These are phyloP conservation scores for Parasitella parasitica DNA, from an alignment of 371 early-diverging fungal genomes.

Conservation along the genomic window DNA sequence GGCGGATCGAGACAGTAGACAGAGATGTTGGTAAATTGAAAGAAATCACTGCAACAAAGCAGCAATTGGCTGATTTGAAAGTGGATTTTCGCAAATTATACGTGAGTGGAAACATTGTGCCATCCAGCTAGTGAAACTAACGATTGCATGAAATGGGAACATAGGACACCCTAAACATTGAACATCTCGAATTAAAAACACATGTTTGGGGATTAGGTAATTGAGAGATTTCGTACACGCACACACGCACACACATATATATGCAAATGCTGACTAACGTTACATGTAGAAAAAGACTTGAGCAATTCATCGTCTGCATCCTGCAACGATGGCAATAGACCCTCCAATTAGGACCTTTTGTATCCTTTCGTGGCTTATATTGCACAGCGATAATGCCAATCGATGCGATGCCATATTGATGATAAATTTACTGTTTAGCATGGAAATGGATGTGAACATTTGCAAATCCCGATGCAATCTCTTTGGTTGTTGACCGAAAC, in stretches of 20 bases:
- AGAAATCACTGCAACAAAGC: constrained; percentile 57
- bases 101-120: constrained; percentile 21
- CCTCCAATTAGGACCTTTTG: too few relatives aligned
- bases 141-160: neutral
- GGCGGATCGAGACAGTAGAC: constrained; percentile 73
- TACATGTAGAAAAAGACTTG: constrained; percentile 14
- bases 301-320: neutral
- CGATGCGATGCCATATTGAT: too few relatives aligned
- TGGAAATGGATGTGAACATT: neutral
- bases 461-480: neutral
- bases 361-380: neutral
- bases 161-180: constrained; percentile 68
- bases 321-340: too few relatives aligned
- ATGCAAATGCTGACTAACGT: neutral
- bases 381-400: neutral
- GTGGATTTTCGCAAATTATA: constrained; percentile 70
- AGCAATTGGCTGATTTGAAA: constrained; percentile 67
- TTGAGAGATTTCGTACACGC: too few relatives aligned
- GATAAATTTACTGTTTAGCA: neutral
- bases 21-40: constrained; percentile 62
- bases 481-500: constrained; percentile 3
- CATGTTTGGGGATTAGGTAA: constrained; percentile 74
- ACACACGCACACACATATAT: neutral
- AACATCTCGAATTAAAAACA: constrained; percentile 74
- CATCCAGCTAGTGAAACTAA: neutral